Base-by-base conservation (phyloP, 2,329 filamentous ascomycete genomes). In the Cryphonectria parasitica region DNA sequence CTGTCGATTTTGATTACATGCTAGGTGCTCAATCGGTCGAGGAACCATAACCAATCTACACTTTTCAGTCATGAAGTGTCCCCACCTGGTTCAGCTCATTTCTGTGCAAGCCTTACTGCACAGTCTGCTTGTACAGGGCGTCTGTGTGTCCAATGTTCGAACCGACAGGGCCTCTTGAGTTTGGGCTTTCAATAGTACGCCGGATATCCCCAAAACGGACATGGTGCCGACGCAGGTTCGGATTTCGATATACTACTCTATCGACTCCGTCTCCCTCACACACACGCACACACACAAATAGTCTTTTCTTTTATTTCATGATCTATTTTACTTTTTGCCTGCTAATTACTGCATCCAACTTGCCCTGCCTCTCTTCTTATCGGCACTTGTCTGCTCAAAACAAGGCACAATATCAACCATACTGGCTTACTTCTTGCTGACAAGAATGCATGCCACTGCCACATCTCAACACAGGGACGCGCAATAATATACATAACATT, bases 71-170 rank as follows among this genome's bases (percentile, higher is more conserved):
- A 72, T 36, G 58, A 49, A 62, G 22, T 67, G 45, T 66, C 36
- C 36, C 68, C 31, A n/a, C 68, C 64, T 69, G 25, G 52, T 62
- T 43, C 69, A 70, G 70, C 52, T 70, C 36, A 22, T 72, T 64
- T 69, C 63, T 69, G 67, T 66, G 71, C 71, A 71, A 56, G 65
- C 10, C 62, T 52, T 58, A 39, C 65, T 68, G 68, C 62, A 62
- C 43, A 62, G 31, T 25, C 39, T 67, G 49, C 28, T 65, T 61
- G 45, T 68, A 28, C 60, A 58, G 45, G 45, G 28, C 62, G 45
- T 49, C 56, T 28, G 17, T 36, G 56, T 68, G 62, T 70, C 43
- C 69, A 70, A 60, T 61, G 65, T 67, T 67, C 54, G 45, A 67
- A 61, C 54, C 65, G 65, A 43, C 56, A 28, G 65, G 39, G 15